These are phyloP conservation scores for Kwoniella sp. DNA, from an alignment of 768 basidiomycete species.

Conservation along the genomic window DNA sequence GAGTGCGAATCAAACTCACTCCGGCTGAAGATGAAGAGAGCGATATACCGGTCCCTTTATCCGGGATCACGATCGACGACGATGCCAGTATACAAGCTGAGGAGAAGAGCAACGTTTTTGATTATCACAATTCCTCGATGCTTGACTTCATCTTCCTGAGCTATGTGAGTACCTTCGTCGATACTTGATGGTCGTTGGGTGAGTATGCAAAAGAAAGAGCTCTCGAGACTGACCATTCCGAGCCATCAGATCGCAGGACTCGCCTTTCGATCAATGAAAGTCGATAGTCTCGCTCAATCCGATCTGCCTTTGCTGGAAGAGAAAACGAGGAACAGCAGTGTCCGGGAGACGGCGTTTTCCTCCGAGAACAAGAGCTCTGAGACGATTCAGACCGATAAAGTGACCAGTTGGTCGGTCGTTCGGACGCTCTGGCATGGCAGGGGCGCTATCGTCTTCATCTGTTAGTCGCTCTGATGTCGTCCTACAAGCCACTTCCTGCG, in stretches of 20 bases:
- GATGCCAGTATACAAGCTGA: neutral
- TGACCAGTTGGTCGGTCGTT: conserved; percentile 37
- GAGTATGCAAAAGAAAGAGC: neutral
- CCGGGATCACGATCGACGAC: conserved; percentile 13
- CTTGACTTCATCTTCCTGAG: conserved; percentile 36
- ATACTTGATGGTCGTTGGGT: neutral
- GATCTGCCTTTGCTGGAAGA: conserved; percentile 44
- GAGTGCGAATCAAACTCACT: conserved; percentile 14
- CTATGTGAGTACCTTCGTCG: conserved; percentile 28
- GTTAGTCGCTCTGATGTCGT: conserved; percentile 26
- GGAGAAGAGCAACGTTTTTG: conserved; percentile 32
- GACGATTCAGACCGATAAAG: neutral
- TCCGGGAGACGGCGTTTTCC: conserved; percentile 14
- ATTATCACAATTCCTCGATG: conserved; percentile 38
- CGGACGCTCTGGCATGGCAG: conserved; percentile 33
- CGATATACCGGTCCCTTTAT: neutral
- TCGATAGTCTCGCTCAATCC: conserved; percentile 25
- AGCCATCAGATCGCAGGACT: conserved; percentile 30
- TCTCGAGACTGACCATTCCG: neutral
- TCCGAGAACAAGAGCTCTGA: conserved; percentile 3
- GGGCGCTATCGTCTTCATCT: conserved; percentile 22
- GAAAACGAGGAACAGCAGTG: conserved; percentile 33
- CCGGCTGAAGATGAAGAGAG: conserved; percentile 10
- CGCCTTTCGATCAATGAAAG: conserved; percentile 27
- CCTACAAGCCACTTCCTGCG: too few species aligned